Base-by-base conservation (phyloP, 164 flowering plant species). In the Dillenia turbinata region DNA sequence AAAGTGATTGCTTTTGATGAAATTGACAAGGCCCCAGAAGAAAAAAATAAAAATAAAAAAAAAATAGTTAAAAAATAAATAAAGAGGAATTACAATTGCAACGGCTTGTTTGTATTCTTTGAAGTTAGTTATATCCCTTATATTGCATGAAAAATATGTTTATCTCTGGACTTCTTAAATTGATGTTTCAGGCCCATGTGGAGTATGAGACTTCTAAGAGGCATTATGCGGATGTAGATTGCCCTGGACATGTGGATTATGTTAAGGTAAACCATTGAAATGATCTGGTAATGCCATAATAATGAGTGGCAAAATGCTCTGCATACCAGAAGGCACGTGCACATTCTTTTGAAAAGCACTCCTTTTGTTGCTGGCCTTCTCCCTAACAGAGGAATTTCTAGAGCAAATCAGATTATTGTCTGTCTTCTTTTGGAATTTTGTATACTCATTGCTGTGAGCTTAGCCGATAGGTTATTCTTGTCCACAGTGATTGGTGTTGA, bases 1-100 rank as follows among this genome's bases (percentile, higher is more conserved):
- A 89, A 94, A 64, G 99, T 96, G 65, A 54, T 89, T 66, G 93
- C 97, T 33, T 94, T 91, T 70, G 96, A 91, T 78, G 96, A 94
- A 75, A 91, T 94, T 73, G 99, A 94, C 72, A 94, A 94, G 78
- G 99, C 97, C 63, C 97, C 99, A n/a, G 99, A 94, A 72, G 99
- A 91, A 85, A 89, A 83, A 69, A 87, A 84, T n/a, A n/a, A n/a
- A n/a, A n/a, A n/a, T n/a, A n/a, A n/a, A n/a, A n/a, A n/a, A n/a
- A n/a, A n/a, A n/a, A n/a, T n/a, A n/a, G n/a, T n/a, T n/a, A n/a
- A n/a, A n/a, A n/a, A n/a, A n/a, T n/a, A n/a, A n/a, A n/a, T n/a
- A n/a, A 81, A 85, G 97, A 81, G 99, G 97, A 75, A 94, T 94
- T 72, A 94, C 99, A 10, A 94, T 94, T 78, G 91, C 99, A 44